phyloP scores from a whole-genome alignment of 208 protist genomes.

The Balamuthia mandrillaris region DNA sequence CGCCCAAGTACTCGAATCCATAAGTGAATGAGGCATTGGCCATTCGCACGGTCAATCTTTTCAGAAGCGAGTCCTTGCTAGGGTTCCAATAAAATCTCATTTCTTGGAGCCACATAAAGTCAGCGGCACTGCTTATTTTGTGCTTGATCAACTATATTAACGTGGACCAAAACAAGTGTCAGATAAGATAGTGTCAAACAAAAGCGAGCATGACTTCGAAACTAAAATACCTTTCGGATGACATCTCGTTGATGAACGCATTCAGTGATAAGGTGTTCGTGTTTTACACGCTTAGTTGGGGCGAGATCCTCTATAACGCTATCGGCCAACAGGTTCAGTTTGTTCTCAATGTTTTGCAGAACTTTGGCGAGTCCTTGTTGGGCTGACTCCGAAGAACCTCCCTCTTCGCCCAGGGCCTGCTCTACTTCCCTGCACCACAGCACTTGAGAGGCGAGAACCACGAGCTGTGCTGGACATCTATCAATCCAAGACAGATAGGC shows the following conservation, averaged over 20 bases:
- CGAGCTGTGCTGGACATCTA: slow-evolving; percentile 84
- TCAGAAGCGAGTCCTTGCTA: slow-evolving; percentile 31
- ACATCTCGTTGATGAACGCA: slow-evolving; percentile 97
- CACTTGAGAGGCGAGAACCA: slow-evolving; percentile 86
- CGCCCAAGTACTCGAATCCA: slow-evolving; percentile 98
- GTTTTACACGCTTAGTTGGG: slow-evolving; percentile 80
- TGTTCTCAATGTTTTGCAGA: slow-evolving; percentile 38
- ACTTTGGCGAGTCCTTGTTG: slow-evolving; percentile 12
- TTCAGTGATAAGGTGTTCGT: slow-evolving; percentile 95
- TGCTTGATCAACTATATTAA: no score
- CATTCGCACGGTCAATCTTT: slow-evolving; percentile 86
- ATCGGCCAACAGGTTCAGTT: slow-evolving; percentile 68
- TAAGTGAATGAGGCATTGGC: slow-evolving; percentile 93
- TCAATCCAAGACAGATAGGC: slow-evolving; percentile 79
- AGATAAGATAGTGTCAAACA: no score
- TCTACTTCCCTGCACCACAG: slow-evolving; percentile 87
- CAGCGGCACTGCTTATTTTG: slow-evolving; percentile 60
- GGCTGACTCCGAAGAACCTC: not conserved
- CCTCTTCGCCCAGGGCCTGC: slow-evolving; percentile 38
- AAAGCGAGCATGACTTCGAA: no score
- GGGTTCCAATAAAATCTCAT: slow-evolving; percentile 88
- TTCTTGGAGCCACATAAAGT: slow-evolving; percentile 95
- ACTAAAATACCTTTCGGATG: slow-evolving; percentile 70
- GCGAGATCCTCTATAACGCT: slow-evolving; percentile 82
- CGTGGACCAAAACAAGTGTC: no score